Conservation (phyloP, 2,329 filamentous ascomycete species). For the Amauroascus niger region DNA sequence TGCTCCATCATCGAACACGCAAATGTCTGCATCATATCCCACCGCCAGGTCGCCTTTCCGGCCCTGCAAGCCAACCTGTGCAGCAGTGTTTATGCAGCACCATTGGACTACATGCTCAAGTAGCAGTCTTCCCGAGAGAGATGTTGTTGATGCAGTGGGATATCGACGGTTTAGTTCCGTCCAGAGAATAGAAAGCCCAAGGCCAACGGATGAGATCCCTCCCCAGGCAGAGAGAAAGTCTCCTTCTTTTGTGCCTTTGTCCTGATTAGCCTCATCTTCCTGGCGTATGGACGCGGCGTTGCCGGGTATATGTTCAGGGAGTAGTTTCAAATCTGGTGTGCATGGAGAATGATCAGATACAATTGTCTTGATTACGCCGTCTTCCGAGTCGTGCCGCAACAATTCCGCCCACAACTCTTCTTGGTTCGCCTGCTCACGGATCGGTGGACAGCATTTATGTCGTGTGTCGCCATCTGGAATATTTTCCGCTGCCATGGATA, state of each 20-base stretch:
- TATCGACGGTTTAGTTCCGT: conserved; percentile 52
- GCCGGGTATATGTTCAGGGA: conserved; percentile 60
- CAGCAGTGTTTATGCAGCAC: conserved; percentile 77
- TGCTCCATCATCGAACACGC: conserved; percentile 79
- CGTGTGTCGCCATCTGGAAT: conserved; percentile 77
- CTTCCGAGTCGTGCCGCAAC: conserved; percentile 41
- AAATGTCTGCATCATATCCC: conserved; percentile 83
- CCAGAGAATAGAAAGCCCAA: conserved; percentile 85
- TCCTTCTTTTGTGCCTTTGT: conserved; percentile 43
- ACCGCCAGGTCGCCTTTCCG: conserved; percentile 70
- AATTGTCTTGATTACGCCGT: conserved; percentile 80
- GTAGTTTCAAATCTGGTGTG: conserved; percentile 84
- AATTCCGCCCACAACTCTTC: conserved; percentile 83
- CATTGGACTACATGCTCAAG: conserved; percentile 74
- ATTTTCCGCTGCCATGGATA: conserved; percentile 71
- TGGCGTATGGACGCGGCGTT: conserved; percentile 24
- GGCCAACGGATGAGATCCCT: conserved; percentile 84
- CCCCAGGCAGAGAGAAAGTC: conserved; percentile 97
- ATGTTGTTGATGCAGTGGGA: conserved; percentile 34
- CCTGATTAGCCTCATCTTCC: conserved; percentile 22
- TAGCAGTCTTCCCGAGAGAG: conserved; percentile 22
- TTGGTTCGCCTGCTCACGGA: conserved; percentile 70
- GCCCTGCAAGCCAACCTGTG: conserved; percentile 73
- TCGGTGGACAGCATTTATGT: conserved; percentile 92
- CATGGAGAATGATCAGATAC: conserved; percentile 95